Evolutionary conservation across 2,329 filamentous ascomycete genomes (phyloP).

Genomic region (Trichoderma semiorbis): DNA sequence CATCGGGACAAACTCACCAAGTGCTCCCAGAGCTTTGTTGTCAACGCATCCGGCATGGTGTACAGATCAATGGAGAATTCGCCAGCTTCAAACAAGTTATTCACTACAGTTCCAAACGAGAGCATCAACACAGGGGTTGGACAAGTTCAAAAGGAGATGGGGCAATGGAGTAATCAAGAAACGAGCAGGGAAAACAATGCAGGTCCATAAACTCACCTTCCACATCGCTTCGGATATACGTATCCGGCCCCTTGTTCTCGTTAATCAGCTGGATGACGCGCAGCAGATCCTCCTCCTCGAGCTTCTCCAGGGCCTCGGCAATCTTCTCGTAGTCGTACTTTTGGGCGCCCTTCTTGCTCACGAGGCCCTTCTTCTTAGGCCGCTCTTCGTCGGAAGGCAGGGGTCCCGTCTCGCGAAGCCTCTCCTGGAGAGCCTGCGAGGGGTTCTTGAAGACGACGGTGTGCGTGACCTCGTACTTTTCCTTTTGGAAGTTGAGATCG

Average conservation of each 20-base stretch:
- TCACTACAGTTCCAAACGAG: constrained; percentile 31
- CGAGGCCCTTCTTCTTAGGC: constrained; percentile 58
- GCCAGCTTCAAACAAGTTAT: constrained; percentile 59
- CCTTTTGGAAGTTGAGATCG: constrained; percentile 85
- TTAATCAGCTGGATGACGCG: constrained; percentile 98
- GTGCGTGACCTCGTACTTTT: constrained; percentile 80
- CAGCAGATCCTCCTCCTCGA: constrained; percentile 88
- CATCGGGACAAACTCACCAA: constrained; percentile 42
- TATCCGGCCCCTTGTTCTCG: constrained; percentile 90
- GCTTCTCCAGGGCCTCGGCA: constrained; percentile 82
- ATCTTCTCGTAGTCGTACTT: constrained; percentile 89
- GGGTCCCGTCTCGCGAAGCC: constrained; percentile 78
- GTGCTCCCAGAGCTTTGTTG: constrained; percentile 96
- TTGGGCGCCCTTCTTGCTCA: constrained; percentile 74
- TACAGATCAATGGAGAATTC: constrained; percentile 98
- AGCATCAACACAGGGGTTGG: constrained; percentile 30
- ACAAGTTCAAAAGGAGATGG: constrained; percentile 6
- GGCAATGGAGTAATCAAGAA: neutral
- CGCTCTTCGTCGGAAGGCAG: constrained; percentile 71
- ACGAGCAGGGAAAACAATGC: neutral
- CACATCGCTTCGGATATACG: constrained; percentile 95
- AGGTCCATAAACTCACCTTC: constrained; percentile 63
- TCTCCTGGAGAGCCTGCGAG: constrained; percentile 74
- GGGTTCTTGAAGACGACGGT: constrained; percentile 87
- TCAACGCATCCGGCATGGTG: constrained; percentile 84